Evolutionary conservation across 441 rosid species (phyloP), one percentile per base, ranked within the genome.

Genomic region (Isatis lusitanica): DNA sequence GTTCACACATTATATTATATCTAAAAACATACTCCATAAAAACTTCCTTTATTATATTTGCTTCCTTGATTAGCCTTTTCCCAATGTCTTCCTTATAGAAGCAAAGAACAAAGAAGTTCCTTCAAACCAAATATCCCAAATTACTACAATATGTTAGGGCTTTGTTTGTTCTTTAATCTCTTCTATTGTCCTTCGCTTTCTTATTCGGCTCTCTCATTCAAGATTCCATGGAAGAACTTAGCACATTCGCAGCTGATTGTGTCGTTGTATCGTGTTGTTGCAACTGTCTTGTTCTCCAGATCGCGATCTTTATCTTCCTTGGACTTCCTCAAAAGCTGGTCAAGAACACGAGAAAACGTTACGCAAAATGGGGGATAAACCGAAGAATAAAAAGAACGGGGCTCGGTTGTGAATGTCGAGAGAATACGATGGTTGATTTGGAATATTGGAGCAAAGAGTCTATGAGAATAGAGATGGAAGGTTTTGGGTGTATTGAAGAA

Each of bases 261-360:
- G 71, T 86, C 0, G 90, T 87, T 7, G 42, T 91, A 40, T 86
- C 90, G 0, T 89, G 97, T 73, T 89, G 95, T 82, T 90, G 93
- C 85, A 90, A 90, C 64, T 94, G 97, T 81, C 68, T 94, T 79
- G 67, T 85, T 60, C 84, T 94, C 26, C 94, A 92, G 61, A 59
- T 87, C 38, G 28, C 80, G 7, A 28, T 88, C 80, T 89, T 85
- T 68, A 18, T 88, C 79, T 70, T 90, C 63, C 74, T 92, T 70
- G 78, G 74, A 70, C 82, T 89, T 57, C 97, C 97, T 35, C 36
- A 51, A 77, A 88, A 85, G 74, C 69, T 90, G n/a, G 39, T 82
- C 47, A 81, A 63, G 63, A 89, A 84, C 77, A 84, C 88, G 0
- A 83, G 74, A 75, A 79, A 80, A 13, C 55, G 74, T 38, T 86